Base-by-base conservation (phyloP, 495 filamentous ascomycete species). In the Lophium mytilinum region DNA sequence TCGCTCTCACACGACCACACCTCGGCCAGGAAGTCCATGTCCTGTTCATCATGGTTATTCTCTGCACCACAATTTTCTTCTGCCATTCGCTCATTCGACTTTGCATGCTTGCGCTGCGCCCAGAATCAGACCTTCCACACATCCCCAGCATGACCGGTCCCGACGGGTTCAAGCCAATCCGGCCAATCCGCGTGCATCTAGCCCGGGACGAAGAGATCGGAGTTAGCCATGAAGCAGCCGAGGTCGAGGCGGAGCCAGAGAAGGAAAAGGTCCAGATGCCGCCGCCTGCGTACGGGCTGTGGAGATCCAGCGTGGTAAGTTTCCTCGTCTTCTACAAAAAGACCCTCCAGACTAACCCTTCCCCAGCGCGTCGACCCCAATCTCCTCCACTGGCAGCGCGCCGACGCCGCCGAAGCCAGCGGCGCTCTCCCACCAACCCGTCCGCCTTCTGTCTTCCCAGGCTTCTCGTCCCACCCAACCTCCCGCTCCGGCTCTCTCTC, bases 221-320 rank as follows among this genome's bases (percentile, higher is more conserved):
- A 6, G 48, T 19, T 50, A 18, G 41, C 0, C 43, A 39, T 19
- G 50, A 57, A 17, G 61, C 51, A 4, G 61, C 57, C n/a, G 56
- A 46, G 12, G 65, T 48, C 9, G 50, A 47, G 19, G 14, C n/a
- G 0, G 55, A 54, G 17, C 39, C 75, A 30, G 68, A 74, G 0
- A 74, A 76, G 39, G 83, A 83, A 66, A 55, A 77, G 34, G 49
- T 68, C 37, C 17, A 37, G 24, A 48, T 60, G 11, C 84, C 87
- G 14, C 90, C 90, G 35, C 90, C 90, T 14, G 88, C 89, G n/a
- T 95, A 95, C 70, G 90, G 89, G 1, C 67, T 87, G 9, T 95
- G 89, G 89, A 75, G 87, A 56, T 80, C 82, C 68, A 88, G 84
- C 68, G 87, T 93, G 72, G 87, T 90, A 80, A 69, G 84, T 83